Evolutionary conservation across 129 eudicot species (phyloP).

Genomic region (Pulicaria dysenterica): DNA sequence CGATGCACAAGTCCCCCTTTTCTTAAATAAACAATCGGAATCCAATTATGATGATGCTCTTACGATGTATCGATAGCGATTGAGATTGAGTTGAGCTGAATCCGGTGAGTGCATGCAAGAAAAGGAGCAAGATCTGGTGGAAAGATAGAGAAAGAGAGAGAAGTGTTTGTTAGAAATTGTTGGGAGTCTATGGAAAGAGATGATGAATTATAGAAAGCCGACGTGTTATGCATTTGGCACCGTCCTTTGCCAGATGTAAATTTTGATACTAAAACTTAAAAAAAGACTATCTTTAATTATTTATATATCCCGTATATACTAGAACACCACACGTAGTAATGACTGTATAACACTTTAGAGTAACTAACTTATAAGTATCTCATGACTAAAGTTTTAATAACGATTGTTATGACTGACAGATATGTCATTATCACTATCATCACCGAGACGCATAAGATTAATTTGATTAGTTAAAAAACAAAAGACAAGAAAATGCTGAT

Average conservation of each 20-base stretch:
- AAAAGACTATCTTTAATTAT: too few species aligned
- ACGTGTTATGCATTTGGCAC: constrained; percentile 25
- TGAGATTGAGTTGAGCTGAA: constrained; percentile 25
- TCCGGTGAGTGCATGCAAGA: constrained; percentile 31
- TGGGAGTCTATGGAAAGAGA: not conserved
- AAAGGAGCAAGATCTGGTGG: constrained; percentile 37
- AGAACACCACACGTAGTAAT: too few species aligned
- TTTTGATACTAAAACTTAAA: too few species aligned
- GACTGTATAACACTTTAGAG: too few species aligned
- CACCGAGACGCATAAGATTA: too few species aligned
- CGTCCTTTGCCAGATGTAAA: not conserved
- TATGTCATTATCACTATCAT: too few species aligned
- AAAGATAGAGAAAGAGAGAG: constrained; percentile 12
- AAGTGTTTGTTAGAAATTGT: constrained; percentile 17
- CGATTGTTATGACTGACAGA: too few species aligned
- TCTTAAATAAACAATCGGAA: constrained; percentile 10
- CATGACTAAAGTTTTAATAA: too few species aligned
- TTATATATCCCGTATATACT: too few species aligned
- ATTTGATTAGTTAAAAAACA: too few species aligned
- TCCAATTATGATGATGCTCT: constrained; percentile 11
- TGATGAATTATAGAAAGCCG: constrained; percentile 8
- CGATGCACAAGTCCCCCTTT: not conserved
- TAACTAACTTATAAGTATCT: too few species aligned
- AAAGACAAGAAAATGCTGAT: too few species aligned
- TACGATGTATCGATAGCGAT: constrained; percentile 6